phyloP scores from a whole-genome alignment of 1,284 basidiomycete species.

The Boletus austroedulis region DNA sequence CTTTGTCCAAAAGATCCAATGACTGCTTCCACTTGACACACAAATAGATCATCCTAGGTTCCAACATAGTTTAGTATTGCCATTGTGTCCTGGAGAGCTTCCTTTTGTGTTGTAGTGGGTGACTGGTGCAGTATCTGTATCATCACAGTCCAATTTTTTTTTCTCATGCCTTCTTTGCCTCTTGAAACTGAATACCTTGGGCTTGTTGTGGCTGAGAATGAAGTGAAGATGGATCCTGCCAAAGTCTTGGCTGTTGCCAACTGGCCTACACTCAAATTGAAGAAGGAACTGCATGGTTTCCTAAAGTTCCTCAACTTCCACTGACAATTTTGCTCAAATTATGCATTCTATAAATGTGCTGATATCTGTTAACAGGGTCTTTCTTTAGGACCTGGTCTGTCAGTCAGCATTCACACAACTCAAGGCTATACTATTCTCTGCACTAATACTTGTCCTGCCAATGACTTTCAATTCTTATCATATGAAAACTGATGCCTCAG shows the following conservation, averaged over 20 bases:
- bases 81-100: no score
- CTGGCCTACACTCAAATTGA: background rate
- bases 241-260: background rate
- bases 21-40: background rate
- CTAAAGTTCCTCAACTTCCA: slow-evolving; percentile 43
- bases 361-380: background rate
- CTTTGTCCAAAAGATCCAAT: background rate
- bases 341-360: background rate
- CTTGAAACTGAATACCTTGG: background rate
- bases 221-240: background rate
- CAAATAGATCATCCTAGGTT: no score
- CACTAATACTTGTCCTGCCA: background rate
- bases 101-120: no score
- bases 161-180: no score
- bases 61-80: no score
- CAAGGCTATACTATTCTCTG: accelerated
- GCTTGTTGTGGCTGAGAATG: background rate
- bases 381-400: background rate
- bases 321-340: slow-evolving; percentile 35
- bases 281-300: slow-evolving; percentile 36
- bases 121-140: no score
- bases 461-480: background rate
- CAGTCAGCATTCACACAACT: accelerated
- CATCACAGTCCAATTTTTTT: no score
- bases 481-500: background rate